These are phyloP conservation scores for Debaryomyces coudertii DNA, from an alignment of 1,139 yeast genomes.

Conservation along the genomic window DNA sequence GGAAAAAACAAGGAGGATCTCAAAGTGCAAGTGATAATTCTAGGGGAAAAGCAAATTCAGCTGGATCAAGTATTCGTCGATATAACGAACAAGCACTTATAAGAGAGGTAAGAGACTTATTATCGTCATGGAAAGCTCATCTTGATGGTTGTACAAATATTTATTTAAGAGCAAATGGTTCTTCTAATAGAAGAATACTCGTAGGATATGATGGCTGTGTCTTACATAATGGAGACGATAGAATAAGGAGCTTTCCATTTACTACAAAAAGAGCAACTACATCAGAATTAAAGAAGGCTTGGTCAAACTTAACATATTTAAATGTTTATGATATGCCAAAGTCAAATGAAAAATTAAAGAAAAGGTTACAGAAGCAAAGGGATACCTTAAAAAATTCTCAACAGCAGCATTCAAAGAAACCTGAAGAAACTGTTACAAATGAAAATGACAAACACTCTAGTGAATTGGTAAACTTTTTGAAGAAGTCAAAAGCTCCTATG, in stretches of 20 bases:
- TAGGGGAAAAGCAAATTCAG: conserved; percentile 93
- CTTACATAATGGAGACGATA: conserved; percentile 50
- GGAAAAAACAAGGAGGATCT: conserved; percentile 97
- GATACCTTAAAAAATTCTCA: conserved; percentile 22
- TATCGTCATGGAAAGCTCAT: conserved; percentile 64
- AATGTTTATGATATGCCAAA: conserved; percentile 59
- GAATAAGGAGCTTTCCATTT: conserved; percentile 77
- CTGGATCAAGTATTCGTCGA: conserved; percentile 89
- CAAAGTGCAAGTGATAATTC: conserved; percentile 93
- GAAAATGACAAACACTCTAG: conserved; percentile 52
- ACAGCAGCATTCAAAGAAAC: conserved; percentile 27
- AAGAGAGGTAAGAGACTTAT: conserved; percentile 70
- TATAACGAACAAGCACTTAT: conserved; percentile 85
- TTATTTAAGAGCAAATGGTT: conserved; percentile 84
- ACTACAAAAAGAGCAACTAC: conserved; percentile 89
- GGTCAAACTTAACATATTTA: conserved; percentile 76
- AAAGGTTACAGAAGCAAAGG: conserved; percentile 25
- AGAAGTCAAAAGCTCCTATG: conserved; percentile 79
- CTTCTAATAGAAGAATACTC: conserved; percentile 63
- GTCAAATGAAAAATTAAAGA: conserved; percentile 34
- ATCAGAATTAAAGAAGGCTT: conserved; percentile 77
- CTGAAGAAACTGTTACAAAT: conserved; percentile 24
- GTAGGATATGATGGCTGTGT: conserved; percentile 67
- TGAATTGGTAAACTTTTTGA: conserved; percentile 62
- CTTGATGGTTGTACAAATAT: conserved; percentile 66